Base-by-base conservation (phyloP, 106 monocot species). In the Dactylorhiza incarnata region DNA sequence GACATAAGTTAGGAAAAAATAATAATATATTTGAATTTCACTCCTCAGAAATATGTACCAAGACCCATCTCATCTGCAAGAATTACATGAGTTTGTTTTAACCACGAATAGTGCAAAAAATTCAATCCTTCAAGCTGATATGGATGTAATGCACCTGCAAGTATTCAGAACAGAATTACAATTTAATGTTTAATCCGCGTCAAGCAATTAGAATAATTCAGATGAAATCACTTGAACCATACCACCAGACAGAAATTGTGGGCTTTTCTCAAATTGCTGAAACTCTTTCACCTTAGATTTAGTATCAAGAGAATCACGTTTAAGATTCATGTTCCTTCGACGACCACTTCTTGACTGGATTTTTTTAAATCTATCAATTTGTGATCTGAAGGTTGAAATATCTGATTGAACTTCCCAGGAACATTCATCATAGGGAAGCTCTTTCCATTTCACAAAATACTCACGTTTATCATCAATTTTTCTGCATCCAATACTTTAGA, bases 21-120 rank as follows among this genome's bases (percentile, higher is more conserved):
- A 50, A 37, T 37, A 37, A 50, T n/a, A 14, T 13, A 50, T 37
- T 62, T 19, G 24, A 71, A 52, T 15, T 16, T 72, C 54, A 58
- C 68, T 29, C 55, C 6, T 45, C 15, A 24, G 6, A 72, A 52
- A 55, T 69, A 54, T 82, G 81, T 82, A 94, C 99, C 99, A 71
- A 99, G 94, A 65, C 99, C 99, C 99, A 99, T 99, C 85, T 99
- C 99, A 86, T 99, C 99, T 37, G 91, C 99, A 80, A 99, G 89
- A 59, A 99, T 99, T 44, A 99, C 91, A 84, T 94, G 99, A 74
- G 91, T 94, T 66, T 77, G 83, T 76, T 94, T 94, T 48, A 81
- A 83, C 99, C 99, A 99, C 14, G 99, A 99, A 87, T 88, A 99
- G 14, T 89, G 89, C 56, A 99, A 81, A 84, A 99, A 99, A 76